Evolutionary conservation across 106 monocot genomes (phyloP).

Genomic region (Chionographis japonica): DNA sequence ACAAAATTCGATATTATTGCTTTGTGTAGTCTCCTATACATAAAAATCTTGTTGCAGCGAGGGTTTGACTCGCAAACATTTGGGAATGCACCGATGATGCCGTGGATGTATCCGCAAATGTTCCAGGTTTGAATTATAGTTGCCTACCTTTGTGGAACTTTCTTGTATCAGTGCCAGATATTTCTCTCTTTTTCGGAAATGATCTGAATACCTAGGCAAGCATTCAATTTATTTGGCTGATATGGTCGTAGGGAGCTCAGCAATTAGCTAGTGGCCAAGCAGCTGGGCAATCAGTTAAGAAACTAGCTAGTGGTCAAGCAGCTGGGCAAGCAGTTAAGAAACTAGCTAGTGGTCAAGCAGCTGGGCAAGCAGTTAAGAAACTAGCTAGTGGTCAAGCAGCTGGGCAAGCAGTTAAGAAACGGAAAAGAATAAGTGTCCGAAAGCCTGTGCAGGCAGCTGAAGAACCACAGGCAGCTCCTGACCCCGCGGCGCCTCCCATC

Average conservation of each 20-base stretch:
- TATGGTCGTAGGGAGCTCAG: conserved; percentile 2
- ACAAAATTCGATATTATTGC: neutral
- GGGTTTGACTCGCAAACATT: conserved; percentile 47
- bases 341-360: neutral
- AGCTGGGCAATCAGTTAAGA: no score
- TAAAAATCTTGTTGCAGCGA: conserved; percentile 23
- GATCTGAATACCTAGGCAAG: no score
- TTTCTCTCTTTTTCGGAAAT: neutral
- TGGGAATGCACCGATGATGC: conserved; percentile 51
- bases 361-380: conserved; percentile 8
- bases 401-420: conserved; percentile 6
- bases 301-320: no score
- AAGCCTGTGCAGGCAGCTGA: conserved; percentile 13
- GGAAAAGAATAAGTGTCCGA: conserved; percentile 2
- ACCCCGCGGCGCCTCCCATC: no score
- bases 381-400: neutral
- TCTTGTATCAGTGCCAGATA: neutral
- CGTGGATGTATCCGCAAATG: conserved; percentile 52
- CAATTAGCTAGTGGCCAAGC: neutral
- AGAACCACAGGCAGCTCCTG: conserved; percentile 17
- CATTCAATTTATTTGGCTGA: no score
- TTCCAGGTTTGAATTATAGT: conserved; percentile 28
- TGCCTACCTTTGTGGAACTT: neutral
- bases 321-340: no score
- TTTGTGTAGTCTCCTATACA: neutral